Conservation (phyloP, 805 yeast genomes). For the Pichia ethanolica region DNA sequence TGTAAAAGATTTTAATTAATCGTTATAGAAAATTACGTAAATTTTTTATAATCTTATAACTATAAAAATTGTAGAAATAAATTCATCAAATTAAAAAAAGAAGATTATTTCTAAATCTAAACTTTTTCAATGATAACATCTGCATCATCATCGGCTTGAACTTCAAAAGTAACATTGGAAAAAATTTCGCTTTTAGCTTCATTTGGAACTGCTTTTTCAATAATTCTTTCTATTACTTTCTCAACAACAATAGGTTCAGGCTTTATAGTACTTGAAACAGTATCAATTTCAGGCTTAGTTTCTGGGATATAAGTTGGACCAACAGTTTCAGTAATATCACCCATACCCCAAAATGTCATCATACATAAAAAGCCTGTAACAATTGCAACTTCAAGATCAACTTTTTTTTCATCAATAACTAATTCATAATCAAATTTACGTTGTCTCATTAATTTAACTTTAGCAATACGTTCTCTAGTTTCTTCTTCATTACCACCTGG, state of each 20-base stretch:
- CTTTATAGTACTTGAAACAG: neutral
- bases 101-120: conserved; percentile 12
- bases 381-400: conserved; percentile 45
- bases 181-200: neutral
- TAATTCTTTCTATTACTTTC: conserved; percentile 8
- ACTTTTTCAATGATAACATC: conserved; percentile 27
- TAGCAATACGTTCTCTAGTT: conserved; percentile 44
- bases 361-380: conserved; percentile 57
- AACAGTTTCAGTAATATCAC: conserved; percentile 43
- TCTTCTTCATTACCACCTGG: conserved; percentile 54
- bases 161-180: conserved; percentile 24
- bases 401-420: conserved; percentile 38
- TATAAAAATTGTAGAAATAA: neutral
- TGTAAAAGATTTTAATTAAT: too few relatives aligned
- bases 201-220: conserved; percentile 9
- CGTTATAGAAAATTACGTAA: too few relatives aligned
- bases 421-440: conserved; percentile 55
- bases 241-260: conserved; percentile 4
- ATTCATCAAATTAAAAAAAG: neutral
- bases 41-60: too few relatives aligned
- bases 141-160: conserved; percentile 25
- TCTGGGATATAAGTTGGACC: conserved; percentile 38
- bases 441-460: conserved; percentile 49
- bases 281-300: conserved; percentile 7
- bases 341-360: conserved; percentile 62